Base-by-base conservation (phyloP, 176 grass and related monocot genomes). In the Carex myosuroides region DNA sequence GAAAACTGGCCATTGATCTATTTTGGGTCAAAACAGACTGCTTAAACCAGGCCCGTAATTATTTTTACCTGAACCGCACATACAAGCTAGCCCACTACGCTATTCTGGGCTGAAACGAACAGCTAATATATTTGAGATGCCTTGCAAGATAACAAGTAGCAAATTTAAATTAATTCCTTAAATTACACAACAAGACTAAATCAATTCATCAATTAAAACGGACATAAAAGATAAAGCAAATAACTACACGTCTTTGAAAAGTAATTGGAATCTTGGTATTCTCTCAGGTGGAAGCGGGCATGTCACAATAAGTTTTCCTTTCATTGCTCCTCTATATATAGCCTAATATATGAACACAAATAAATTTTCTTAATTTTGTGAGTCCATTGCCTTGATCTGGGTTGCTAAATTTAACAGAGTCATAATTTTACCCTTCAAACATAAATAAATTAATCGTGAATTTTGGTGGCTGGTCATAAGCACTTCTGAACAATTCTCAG, bases 311-410 rank as follows among this genome's bases (percentile, higher is more conserved):
- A 94, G 58, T 83, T 98, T 98, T 18, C 95, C 95, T 87, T 91
- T 94, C 95, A 98, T 98, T 18, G 95, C 91, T 1, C 92, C 95
- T 88, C 95, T 89, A 86, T 82, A 98, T 85, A 94, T 89, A 63
- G 86, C 89, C 92, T 94, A 83, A 29, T 44, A 46, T 10, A 56
- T 30, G 6, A 32, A 30, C 48, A 52, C 22, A 66, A 64, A 44
- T 18, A 46, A 24, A 63, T 12, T 63, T 64, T 26, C 4, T 46
- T 4, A 46, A 44, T 44, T 71, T 0, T 44, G 68, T 50, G 46
- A 50, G 46, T 50, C 46, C 46, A 50, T 50, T 50, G 46, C 46
- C 13, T 44, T 46, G 18, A 48, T 72, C 14, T 72, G 44, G 35
- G 37, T 22, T 24, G 22, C 2, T 42, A 48, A 73, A 50, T 73